phyloP scores from a whole-genome alignment of 441 rosid genomes.

The Brassica balearica region DNA sequence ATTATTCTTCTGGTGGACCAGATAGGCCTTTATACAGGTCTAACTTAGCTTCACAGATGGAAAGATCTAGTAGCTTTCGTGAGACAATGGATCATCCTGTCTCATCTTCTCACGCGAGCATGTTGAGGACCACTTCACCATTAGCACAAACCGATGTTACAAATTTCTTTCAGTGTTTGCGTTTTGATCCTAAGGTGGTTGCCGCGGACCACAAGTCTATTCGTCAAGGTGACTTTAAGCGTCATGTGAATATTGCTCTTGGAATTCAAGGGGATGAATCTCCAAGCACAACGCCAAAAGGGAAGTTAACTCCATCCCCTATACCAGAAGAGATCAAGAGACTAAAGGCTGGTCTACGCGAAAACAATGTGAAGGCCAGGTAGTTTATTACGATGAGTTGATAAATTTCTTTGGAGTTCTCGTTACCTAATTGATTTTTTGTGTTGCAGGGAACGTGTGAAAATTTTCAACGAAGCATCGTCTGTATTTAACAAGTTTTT shows the following conservation, averaged over 20 bases:
- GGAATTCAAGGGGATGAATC: slow-evolving; percentile 82
- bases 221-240: slow-evolving; percentile 80
- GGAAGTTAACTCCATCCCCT: slow-evolving; percentile 61
- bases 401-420: slow-evolving; percentile 30
- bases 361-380: slow-evolving; percentile 83
- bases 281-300: slow-evolving; percentile 62
- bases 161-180: slow-evolving; percentile 77
- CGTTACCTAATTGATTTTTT: slow-evolving; percentile 45
- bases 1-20: slow-evolving; percentile 82
- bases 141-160: slow-evolving; percentile 73
- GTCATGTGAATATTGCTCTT: slow-evolving; percentile 73
- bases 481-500: slow-evolving; percentile 82
- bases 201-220: slow-evolving; percentile 81
- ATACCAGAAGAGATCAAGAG: slow-evolving; percentile 88
- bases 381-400: slow-evolving; percentile 50
- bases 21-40: slow-evolving; percentile 89
- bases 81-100: slow-evolving; percentile 79
- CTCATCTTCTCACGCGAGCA: slow-evolving; percentile 72
- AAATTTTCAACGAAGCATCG: slow-evolving; percentile 81
- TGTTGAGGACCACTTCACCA: slow-evolving; percentile 69
- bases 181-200: slow-evolving; percentile 77
- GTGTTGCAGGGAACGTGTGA: slow-evolving; percentile 77
- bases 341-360: slow-evolving; percentile 70
- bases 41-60: slow-evolving; percentile 75
- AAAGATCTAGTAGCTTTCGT: slow-evolving; percentile 90